Base-by-base conservation (phyloP, 192 early-diverging fungal genomes). In the Backusella tuberculispora region DNA sequence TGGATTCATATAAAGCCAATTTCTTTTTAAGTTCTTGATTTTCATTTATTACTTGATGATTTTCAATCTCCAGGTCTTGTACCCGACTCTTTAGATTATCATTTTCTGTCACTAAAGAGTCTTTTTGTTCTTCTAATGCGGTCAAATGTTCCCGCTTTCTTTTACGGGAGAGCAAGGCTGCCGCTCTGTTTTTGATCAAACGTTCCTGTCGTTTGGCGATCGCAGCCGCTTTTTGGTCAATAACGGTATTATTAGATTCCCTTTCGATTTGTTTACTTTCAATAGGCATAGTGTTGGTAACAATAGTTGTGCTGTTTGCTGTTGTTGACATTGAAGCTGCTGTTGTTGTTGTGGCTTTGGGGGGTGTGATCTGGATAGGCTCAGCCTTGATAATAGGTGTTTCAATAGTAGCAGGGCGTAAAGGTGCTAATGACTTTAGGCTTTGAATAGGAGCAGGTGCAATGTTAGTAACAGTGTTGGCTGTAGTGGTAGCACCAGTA, bases 131-230 rank as follows among this genome's bases (percentile, higher is more conserved):
- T 68, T 78, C 76, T 13, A 97, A 86, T 17, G 84, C 80, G 37
- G 85, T 87, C 69, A 95, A 80, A 63, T 96, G 95, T 66, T 97
- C 95, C 45, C 94, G 88, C 83, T 98, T 96, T 60, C 95, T 90
- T 83, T 95, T 96, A 53, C 96, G 88, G 15, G 92, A 94, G 65
- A 94, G 78, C 42, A 95, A 81, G 13, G 96, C 96, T 0, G 94
- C 93, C 6, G 93, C 95, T 21, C 96, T 90, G 83, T 98, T 98
- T 83, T 96, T 96, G 63, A 98, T 95, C 76, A 98, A 79, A 21
- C 96, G 86, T 73, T 95, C 92, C 76, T 95, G 92, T 34, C 92
- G 86, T 82, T 97, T 98, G 26, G 87, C 84, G 44, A 86, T 82
- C 24, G 83, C 81, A 0, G 85, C 81, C 42, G 26, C 63, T 21